Conservation (phyloP, 331 rosid genomes). For the Telfairia occidentalis region DNA sequence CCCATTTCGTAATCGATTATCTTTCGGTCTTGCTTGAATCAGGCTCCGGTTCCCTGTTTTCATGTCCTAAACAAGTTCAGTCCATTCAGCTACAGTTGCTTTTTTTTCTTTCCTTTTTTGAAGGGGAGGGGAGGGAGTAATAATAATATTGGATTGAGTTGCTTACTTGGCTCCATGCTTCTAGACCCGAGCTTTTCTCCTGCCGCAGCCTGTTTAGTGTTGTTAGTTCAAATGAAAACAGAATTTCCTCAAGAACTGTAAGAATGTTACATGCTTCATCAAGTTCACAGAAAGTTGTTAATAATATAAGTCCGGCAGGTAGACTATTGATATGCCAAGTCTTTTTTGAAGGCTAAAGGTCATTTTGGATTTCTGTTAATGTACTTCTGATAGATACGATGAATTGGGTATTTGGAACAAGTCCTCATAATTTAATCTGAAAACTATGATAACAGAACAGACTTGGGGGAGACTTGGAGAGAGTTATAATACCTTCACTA, state of each 20-base stretch:
- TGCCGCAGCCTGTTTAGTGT: conserved; percentile 37
- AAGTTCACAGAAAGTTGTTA: neutral
- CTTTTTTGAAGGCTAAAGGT: neutral
- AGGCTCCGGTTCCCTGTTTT: neutral
- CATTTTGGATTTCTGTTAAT: neutral
- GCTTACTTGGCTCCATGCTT: conserved; percentile 25
- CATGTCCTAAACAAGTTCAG: conserved; percentile 11
- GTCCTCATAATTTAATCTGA: neutral
- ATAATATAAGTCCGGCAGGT: neutral
- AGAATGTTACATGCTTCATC: neutral
- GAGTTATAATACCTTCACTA: conserved; percentile 30
- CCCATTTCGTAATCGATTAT: conserved; percentile 16
- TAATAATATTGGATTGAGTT: too few species aligned
- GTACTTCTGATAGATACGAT: neutral
- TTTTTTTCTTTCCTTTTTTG: too few species aligned
- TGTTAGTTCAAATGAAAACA: neutral
- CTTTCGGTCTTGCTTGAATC: conserved; percentile 16
- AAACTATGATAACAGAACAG: neutral
- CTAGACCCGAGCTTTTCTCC: conserved; percentile 20
- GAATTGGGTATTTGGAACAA: neutral
- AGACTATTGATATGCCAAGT: neutral
- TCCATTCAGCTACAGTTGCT: neutral
- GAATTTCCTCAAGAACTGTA: neutral
- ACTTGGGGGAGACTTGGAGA: neutral
- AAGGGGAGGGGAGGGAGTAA: too few species aligned